Base-by-base conservation (phyloP, 2,329 filamentous ascomycete genomes). In the Ceratocystis huliohia region DNA sequence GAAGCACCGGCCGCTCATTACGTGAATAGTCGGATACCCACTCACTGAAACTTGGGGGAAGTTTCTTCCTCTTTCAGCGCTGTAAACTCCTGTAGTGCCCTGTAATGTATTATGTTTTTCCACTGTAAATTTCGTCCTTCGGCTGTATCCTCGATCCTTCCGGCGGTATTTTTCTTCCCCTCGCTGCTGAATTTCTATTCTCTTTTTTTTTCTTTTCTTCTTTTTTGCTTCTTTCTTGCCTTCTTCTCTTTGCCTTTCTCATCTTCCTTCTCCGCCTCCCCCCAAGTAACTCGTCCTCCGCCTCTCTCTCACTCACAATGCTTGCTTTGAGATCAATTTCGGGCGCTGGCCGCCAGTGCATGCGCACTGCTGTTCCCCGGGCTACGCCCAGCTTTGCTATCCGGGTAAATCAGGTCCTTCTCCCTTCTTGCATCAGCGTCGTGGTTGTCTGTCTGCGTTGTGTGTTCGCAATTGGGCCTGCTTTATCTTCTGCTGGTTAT, bases 271-370 rank as follows among this genome's bases (percentile, higher is more conserved):
- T 53, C 41, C 28, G n/a, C 33, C 10, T 64, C 46, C 28, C 37
- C 41, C 10, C 15, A 30, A 70, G 66, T 69, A 61, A 44, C 63
- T 68, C 61, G 8, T 66, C 65, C 65, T 62, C 68, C 65, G 64
- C 57, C 65, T 67, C 56, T 70, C 69, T 69, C 66, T 71, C 72
- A 68, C 72, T 78, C 82, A 88, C 76, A 74, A 96, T 96, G 91
- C 82, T 96, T 79, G 86, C 88, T 78, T 81, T 88, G 76, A 88
- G 91, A 79, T 85, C 86, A 73, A 84, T 92, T 77, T 85, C 86
- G 77, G 84, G 84, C 74, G 87, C 89, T 74, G 84, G 85, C 77
- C 84, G 83, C 78, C 89, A 95, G 81, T 89, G 85, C 82, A 80
- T 92, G 77, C 86, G 87, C 77, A 82, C 84, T 41, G 82, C 84